These are phyloP conservation scores for Graphilbum fragrans DNA, from an alignment of 2,329 filamentous ascomycete species.

Conservation along the genomic window DNA sequence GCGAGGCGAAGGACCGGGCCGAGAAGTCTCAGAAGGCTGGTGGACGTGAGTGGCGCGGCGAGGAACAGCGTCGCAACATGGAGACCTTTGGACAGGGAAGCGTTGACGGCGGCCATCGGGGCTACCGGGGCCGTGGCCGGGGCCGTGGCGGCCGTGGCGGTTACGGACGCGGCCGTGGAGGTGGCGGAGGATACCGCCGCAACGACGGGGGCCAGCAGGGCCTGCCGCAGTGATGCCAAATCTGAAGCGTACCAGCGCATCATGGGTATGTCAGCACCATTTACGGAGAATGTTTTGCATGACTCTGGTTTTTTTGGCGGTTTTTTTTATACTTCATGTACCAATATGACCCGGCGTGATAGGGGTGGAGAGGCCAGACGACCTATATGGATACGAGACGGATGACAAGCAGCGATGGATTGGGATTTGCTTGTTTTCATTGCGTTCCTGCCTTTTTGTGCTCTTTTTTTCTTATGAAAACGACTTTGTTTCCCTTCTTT, in stretches of 20 bases:
- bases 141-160: constrained; percentile 51
- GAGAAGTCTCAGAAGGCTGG: constrained; percentile 60
- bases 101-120: constrained; percentile 68
- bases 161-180: constrained; percentile 21
- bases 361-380: neutral
- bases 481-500: neutral
- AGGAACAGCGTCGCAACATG: constrained; percentile 91
- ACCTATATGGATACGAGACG: too few species aligned
- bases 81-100: constrained; percentile 97
- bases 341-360: neutral
- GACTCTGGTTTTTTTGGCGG: too few species aligned
- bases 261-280: neutral
- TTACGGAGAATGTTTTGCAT: neutral
- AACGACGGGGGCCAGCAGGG: constrained; percentile 6
- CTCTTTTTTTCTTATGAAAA: neutral
- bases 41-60: constrained; percentile 77
- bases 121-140: constrained; percentile 68
- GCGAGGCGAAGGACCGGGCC: constrained; percentile 79
- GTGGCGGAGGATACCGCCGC: constrained; percentile 12
- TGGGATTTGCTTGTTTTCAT: neutral
- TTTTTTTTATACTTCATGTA: neutral
- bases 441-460: neutral
- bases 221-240: neutral
- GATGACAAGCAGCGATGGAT: too few species aligned
- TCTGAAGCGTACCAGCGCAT: too few species aligned